Evolutionary conservation across 345 rosid species (phyloP), one percentile per base, ranked within the genome.

Genomic region (Cardamine resedifolia): DNA sequence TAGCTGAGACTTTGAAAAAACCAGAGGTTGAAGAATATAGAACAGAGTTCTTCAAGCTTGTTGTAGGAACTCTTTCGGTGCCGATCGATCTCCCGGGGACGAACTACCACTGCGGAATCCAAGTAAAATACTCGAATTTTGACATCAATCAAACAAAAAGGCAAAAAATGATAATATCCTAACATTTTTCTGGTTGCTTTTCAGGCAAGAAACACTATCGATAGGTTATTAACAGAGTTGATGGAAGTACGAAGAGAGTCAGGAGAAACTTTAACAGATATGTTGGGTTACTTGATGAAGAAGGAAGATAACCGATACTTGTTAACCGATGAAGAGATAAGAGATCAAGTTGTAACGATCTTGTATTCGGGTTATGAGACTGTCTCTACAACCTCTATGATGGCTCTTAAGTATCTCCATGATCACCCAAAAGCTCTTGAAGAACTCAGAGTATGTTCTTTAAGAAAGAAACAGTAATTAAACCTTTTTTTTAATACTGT

Each of bases 331-430:
- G 86, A 84, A 7, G 89, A 90, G 78, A 86, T 90, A 21, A 79
- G 88, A n/a, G 97, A 88, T 81, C 98, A 90, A 72, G 73, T 93
- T 1, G 90, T 93, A 43, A 86, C 98, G 11, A 81, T 93, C 20
- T 63, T 86, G 73, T 85, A 88, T 70, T 90, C 98, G 1, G 96
- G 97, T 51, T 88, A 84, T 45, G 98, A 93, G 73, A 93, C 94
- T 26, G 90, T 90, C 24, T 93, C 97, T 10, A 88, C 93, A 28
- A 90, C 97, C 10, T 79, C 96, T 1, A 93, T 90, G 97, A 93
- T 90, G 98, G 91, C 91, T 34, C 77, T 92, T 61, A 92, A 90
- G 84, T 92, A 90, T 64, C 85, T 88, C 16, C 96, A 90, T 66
- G 93, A 90, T 80, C 87, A 88, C 53, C 97, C 90, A 3, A 62